Evolutionary conservation across 306 rosid species (phyloP).

Genomic region (Castanospermum australe): DNA sequence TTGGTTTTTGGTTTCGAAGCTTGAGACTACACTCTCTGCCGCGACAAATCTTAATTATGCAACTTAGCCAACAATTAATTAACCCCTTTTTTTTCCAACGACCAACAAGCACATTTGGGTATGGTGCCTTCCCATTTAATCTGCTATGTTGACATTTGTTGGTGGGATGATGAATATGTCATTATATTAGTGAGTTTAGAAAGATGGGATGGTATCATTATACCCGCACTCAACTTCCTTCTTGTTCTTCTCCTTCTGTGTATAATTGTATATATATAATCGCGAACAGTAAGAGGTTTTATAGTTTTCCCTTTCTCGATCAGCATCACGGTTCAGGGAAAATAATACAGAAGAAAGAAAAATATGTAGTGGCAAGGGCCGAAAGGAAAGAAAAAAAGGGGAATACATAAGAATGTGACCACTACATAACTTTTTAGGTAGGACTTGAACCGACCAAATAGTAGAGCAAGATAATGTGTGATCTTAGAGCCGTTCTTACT

Average conservation of each 20-base stretch:
- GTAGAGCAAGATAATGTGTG: neutral
- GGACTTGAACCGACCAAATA: conserved; percentile 23
- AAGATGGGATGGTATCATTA: neutral
- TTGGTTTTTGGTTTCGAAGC: neutral
- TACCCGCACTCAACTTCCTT: neutral
- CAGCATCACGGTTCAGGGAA: neutral
- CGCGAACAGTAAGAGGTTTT: neutral
- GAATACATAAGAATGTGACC: conserved; percentile 27
- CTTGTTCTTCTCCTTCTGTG: neutral
- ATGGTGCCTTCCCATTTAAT: neutral
- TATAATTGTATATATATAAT: too few relatives aligned
- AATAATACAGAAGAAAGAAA: neutral
- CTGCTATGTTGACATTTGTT: neutral
- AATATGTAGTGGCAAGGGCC: neutral
- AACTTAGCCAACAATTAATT: neutral
- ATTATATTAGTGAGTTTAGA: neutral
- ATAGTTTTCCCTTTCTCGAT: neutral
- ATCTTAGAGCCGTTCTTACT: neutral
- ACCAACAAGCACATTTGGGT: neutral
- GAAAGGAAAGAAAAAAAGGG: too few relatives aligned
- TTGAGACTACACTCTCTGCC: neutral
- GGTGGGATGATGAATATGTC: conserved; percentile 11
- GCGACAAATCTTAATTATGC: neutral
- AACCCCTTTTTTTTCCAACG: neutral
- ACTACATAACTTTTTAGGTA: neutral